phyloP scores from a whole-genome alignment of 345 rosid species.

The Leavenworthia alabamica region DNA sequence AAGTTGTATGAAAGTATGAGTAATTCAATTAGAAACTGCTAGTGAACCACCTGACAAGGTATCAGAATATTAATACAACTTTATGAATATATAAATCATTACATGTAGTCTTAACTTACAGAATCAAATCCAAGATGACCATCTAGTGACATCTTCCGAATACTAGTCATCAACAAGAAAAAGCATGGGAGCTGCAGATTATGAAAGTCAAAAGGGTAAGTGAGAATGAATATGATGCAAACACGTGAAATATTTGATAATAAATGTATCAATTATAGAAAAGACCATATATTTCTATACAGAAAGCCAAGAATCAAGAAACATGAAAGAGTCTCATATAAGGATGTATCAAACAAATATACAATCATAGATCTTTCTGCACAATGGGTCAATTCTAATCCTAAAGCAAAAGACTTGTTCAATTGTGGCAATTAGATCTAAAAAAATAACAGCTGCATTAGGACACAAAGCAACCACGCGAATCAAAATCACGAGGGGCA shows the following conservation, averaged over 20 bases:
- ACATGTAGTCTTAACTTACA: slow-evolving; percentile 43
- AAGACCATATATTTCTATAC: not conserved
- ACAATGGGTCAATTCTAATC: not conserved
- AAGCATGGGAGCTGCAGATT: slow-evolving; percentile 70
- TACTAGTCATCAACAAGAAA: slow-evolving; percentile 69
- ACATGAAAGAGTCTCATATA: not conserved
- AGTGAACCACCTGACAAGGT: not conserved
- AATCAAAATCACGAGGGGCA: not conserved
- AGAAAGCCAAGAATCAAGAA: not conserved
- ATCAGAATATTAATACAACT: not conserved
- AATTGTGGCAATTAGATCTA: not conserved
- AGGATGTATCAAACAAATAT: not conserved
- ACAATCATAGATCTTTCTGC: not conserved
- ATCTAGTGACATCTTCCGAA: slow-evolving; percentile 72
- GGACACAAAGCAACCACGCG: not conserved
- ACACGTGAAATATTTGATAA: not conserved
- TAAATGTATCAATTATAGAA: not conserved
- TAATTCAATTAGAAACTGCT: not conserved
- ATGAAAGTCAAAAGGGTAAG: slow-evolving; percentile 1
- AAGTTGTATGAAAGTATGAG: not conserved
- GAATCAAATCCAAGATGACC: slow-evolving; percentile 84
- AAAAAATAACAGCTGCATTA: not conserved
- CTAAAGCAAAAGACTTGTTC: not conserved
- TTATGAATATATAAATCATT: not conserved
- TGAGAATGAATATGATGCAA: not conserved